Percentiles rank a stretch among this genome's conserved stretches.
These are phyloP conservation scores for Ustilago nuda DNA, from an alignment of 1,284 basidiomycete species.

Conservation along the genomic window DNA sequence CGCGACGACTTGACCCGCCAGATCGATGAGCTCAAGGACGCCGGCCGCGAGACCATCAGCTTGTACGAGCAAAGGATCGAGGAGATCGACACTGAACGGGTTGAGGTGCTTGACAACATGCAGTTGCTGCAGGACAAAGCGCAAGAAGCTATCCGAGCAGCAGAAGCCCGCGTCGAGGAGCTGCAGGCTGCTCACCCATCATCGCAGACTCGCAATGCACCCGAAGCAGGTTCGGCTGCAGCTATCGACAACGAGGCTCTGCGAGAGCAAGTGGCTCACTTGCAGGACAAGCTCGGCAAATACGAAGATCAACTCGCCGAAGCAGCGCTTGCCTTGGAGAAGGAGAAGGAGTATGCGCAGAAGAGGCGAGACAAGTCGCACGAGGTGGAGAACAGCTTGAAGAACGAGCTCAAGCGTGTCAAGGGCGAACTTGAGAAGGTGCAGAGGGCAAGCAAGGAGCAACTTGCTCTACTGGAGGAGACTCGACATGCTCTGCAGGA, in stretches of 20 bases:
- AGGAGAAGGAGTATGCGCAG: constrained; percentile 76
- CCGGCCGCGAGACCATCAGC: constrained; percentile 77
- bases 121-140: constrained; percentile 73
- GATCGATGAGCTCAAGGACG: constrained; percentile 82
- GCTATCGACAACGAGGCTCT: constrained; percentile 94
- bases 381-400: constrained; percentile 75
- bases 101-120: constrained; percentile 62
- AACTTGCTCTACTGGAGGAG: constrained; percentile 34
- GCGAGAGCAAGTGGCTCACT: constrained; percentile 85
- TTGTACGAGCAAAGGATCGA: constrained; percentile 52
- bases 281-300: constrained; percentile 79
- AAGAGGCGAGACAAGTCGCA: constrained; percentile 75
- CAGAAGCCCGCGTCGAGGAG: constrained; percentile 79
- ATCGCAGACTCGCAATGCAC: constrained; percentile 16
- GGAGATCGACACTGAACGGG: constrained; percentile 62
- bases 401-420: constrained; percentile 57
- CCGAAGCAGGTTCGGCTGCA: constrained; percentile 67
- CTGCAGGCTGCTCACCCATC: constrained; percentile 59
- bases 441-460: constrained; percentile 50
- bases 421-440: constrained; percentile 76
- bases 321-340: constrained; percentile 77
- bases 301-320: constrained; percentile 90
- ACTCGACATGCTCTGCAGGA: constrained; percentile 87
- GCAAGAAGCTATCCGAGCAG: constrained; percentile 81
- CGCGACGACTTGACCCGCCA: constrained; percentile 70